Conservation (phyloP, 1,139 yeast species). For the Geotrichum australiense region DNA sequence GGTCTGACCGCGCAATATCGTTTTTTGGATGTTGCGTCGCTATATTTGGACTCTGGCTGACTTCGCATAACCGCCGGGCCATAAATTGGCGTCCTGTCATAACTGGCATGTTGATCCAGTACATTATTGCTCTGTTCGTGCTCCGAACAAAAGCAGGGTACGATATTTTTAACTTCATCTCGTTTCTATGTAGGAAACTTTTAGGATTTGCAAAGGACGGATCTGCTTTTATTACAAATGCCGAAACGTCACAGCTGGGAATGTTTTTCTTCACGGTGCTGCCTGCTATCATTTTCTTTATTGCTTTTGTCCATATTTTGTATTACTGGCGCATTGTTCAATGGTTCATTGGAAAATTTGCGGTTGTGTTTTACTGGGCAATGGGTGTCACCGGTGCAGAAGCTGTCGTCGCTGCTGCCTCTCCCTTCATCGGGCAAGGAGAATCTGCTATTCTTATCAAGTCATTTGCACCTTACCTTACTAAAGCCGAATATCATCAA, state of each 20-base stretch:
- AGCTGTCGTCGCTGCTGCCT: conserved; percentile 62
- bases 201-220: conserved; percentile 58
- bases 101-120: conserved; percentile 58
- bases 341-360: conserved; percentile 56
- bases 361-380: conserved; percentile 56
- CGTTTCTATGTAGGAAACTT: conserved; percentile 52
- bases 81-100: conserved; percentile 59
- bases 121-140: conserved; percentile 54
- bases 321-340: conserved; percentile 56
- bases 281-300: conserved; percentile 59
- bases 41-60: conserved; percentile 40
- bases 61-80: conserved; percentile 43
- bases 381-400: conserved; percentile 60
- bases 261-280: conserved; percentile 52
- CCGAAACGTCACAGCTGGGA: conserved; percentile 3
- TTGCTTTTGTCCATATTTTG: conserved; percentile 56
- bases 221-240: conserved; percentile 51
- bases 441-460: conserved; percentile 59
- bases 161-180: conserved; percentile 57
- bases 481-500: conserved; percentile 59
- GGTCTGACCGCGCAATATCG: conserved; percentile 53
- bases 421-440: conserved; percentile 65
- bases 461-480: conserved; percentile 54
- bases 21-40: conserved; percentile 54
- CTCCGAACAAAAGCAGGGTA: conserved; percentile 56